Conservation (phyloP, 305 asterid species). For the Coffea humblotiana region DNA sequence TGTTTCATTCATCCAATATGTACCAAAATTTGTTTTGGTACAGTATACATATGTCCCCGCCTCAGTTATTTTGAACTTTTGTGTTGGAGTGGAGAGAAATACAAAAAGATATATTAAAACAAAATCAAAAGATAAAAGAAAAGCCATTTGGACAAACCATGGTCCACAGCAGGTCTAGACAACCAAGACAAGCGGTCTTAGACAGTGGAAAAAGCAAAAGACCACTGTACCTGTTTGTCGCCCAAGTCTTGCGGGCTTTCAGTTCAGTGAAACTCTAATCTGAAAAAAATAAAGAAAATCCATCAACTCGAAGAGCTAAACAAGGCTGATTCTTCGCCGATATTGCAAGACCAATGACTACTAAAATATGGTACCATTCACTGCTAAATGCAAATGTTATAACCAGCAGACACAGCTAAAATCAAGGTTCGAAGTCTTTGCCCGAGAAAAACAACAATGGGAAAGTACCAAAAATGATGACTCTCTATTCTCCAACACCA, state of each 20-base stretch:
- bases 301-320: constrained; percentile 72
- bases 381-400: not conserved
- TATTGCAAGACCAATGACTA: constrained; percentile 47
- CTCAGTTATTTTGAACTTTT: constrained; percentile 24
- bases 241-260: constrained; percentile 60
- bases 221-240: constrained; percentile 13
- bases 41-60: constrained; percentile 20
- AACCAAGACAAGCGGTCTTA: constrained; percentile 6
- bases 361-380: constrained; percentile 8
- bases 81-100: not conserved
- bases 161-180: constrained; percentile 29
- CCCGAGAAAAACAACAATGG: constrained; percentile 31
- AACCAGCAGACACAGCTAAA: constrained; percentile 34
- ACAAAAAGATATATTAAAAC: not conserved
- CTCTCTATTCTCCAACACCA: not conserved
- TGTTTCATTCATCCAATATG: no score
- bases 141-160: constrained; percentile 24
- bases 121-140: constrained; percentile 12
- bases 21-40: not conserved
- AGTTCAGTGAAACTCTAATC: no score
- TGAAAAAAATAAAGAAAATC: constrained; percentile 17
- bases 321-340: constrained; percentile 86
- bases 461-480: constrained; percentile 2
- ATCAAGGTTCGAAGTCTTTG: constrained; percentile 19
- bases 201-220: constrained; percentile 15